Percentiles rank a stretch among this genome's conserved stretches.
These are phyloP conservation scores for Phytopythium montanum DNA, from an alignment of 352 stramenopile species.

Conservation along the genomic window DNA sequence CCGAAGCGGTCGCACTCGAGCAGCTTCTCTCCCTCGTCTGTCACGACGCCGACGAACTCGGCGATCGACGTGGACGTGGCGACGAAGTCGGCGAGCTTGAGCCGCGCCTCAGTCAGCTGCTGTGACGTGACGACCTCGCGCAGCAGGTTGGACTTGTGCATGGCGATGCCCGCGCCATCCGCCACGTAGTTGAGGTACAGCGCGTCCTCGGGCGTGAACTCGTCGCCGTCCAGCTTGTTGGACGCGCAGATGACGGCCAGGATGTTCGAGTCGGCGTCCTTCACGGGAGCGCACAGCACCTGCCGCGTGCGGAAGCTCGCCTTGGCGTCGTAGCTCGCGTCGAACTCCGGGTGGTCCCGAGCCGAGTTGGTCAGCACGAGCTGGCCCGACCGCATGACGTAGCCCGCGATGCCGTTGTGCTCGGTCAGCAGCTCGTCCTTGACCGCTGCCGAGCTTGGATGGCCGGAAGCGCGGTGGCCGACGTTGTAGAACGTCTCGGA, in stretches of 20 bases:
- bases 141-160: conserved; percentile 67
- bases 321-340: conserved; percentile 55
- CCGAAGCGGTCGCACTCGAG: conserved; percentile 60
- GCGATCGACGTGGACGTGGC: conserved; percentile 42
- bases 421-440: conserved; percentile 55
- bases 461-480: conserved; percentile 1
- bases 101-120: conserved; percentile 52
- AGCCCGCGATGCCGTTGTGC: conserved; percentile 65
- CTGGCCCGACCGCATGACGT: conserved; percentile 61
- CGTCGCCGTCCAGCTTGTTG: conserved; percentile 66
- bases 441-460: conserved; percentile 1
- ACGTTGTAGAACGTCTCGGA: conserved; percentile 60
- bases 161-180: conserved; percentile 61
- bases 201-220: conserved; percentile 65
- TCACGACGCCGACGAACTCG: conserved; percentile 53
- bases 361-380: conserved; percentile 64
- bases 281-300: conserved; percentile 59
- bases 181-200: conserved; percentile 74
- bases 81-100: conserved; percentile 62
- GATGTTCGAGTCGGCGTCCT: conserved; percentile 43
- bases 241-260: conserved; percentile 60
- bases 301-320: conserved; percentile 47
- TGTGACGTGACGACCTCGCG: conserved; percentile 66
- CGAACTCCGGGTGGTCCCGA: conserved; percentile 47
- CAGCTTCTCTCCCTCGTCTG: conserved; percentile 50